Base-by-base conservation (phyloP, 768 basidiomycete species). In the Tricholoma terreum region DNA sequence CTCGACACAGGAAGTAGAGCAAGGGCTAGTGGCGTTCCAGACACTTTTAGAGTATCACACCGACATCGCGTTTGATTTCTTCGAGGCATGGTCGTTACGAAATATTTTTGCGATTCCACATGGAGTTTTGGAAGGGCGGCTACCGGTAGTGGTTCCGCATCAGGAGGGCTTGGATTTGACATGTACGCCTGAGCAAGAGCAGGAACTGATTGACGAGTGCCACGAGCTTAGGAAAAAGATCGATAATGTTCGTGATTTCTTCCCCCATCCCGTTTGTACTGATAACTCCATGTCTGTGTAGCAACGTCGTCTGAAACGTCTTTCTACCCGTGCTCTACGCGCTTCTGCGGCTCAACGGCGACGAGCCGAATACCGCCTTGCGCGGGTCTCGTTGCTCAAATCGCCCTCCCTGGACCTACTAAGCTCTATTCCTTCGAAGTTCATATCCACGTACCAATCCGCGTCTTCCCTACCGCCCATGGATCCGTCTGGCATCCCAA, bases 31-130 rank as follows among this genome's bases (percentile, higher is more conserved):
- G 50, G 81, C 90, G 21, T 92, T 96, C 61, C 91, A 95, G 69
- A 94, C 94, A 0, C 79, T 95, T 43, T 79, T 97, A 12, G 91
- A 94, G 66, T 85, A 85, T 54, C 93, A 94, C 62, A 87, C 90
- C 43, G 94, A 97, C 66, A 81, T 92, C 45, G 94, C 93, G 0
- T 92, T 95, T 58, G 94, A 97, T 69, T 90, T 88, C 67, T 91
- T 97, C 64, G 93, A 94, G 72, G 87, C 86, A 0, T 96, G 94
- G 93, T 86, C 85, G 10, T 70, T 94, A 65, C 77, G 92, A 40
- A 97, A 96, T 71, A 89, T 94, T 56, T 96, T 96, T 64, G 82
- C 85, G 52, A 80, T 94, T 14, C 83, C 86, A 0, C 76, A 81
- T 2, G 46, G 27, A 19, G 46, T 31, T 1, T 27, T 27, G 30